These are phyloP conservation scores for Ananas comosus DNA, from an alignment of 176 grass and related monocot genomes.

Conservation along the genomic window DNA sequence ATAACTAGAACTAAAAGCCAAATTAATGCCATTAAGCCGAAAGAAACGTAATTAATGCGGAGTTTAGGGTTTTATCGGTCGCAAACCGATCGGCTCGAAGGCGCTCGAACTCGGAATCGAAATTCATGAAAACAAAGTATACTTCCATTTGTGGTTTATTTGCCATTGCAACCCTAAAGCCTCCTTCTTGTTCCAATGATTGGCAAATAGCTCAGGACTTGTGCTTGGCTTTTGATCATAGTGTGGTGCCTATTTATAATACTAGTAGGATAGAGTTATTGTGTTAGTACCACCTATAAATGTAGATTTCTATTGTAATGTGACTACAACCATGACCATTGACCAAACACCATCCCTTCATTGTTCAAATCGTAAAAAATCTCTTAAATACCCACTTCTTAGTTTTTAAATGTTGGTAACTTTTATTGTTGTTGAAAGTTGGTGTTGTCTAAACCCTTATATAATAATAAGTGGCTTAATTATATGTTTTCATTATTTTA, in stretches of 20 bases:
- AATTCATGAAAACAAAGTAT: constrained; percentile 99
- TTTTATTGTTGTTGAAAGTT: too few species aligned
- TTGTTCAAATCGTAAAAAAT: too few species aligned
- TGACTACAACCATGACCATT: too few species aligned
- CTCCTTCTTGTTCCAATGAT: neutral
- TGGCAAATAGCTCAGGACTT: neutral
- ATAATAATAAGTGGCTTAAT: too few species aligned
- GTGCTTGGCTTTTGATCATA: neutral
- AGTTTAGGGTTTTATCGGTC: neutral
- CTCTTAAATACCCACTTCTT: too few species aligned
- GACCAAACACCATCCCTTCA: too few species aligned
- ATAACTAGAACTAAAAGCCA: neutral
- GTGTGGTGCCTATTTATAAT: neutral
- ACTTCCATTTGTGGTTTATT: constrained; percentile 50
- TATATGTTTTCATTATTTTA: too few species aligned
- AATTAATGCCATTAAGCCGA: neutral
- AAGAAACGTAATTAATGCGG: neutral
- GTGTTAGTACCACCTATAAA: neutral
- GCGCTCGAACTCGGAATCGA: constrained; percentile 72
- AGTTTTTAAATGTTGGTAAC: too few species aligned
- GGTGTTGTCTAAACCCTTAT: too few species aligned
- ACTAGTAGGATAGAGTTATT: neutral
- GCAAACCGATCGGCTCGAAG: constrained; percentile 56
- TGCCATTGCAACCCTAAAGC: constrained; percentile 26
- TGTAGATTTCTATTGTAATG: too few species aligned